Conservation (phyloP, 1,284 basidiomycete species). For the Ustilago loliicola region DNA sequence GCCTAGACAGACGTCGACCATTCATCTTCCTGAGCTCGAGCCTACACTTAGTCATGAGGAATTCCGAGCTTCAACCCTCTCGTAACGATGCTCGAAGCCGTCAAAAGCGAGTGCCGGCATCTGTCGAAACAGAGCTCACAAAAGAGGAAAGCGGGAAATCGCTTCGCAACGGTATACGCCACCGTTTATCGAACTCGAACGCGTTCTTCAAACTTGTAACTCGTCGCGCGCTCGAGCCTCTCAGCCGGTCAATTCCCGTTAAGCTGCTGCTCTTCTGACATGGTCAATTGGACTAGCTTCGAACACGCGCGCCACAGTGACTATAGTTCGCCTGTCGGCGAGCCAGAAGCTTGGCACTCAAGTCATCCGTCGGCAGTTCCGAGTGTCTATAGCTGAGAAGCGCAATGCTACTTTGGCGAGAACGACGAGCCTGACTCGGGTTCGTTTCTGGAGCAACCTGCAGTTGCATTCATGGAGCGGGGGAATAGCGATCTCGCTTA, state of each 20-base stretch:
- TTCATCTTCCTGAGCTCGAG: neutral
- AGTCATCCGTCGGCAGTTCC: neutral
- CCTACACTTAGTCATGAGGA: no score
- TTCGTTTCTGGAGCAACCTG: conserved; percentile 4
- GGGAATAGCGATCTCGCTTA: conserved; percentile 18
- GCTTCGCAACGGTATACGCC: neutral
- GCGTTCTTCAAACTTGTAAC: conserved; percentile 2
- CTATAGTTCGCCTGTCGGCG: neutral
- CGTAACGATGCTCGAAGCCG: neutral
- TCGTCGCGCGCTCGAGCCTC: neutral
- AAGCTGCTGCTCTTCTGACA: neutral
- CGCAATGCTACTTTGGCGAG: neutral
- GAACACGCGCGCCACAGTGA: neutral
- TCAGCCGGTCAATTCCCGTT: conserved; percentile 4
- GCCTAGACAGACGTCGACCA: neutral
- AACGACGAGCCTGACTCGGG: conserved; percentile 1
- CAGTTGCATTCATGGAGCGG: conserved; percentile 10
- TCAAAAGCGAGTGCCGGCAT: conserved; percentile 11
- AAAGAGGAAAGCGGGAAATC: conserved; percentile 5
- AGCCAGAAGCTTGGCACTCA: neutral
- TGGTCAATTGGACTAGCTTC: neutral
- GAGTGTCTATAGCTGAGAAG: neutral
- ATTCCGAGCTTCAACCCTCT: neutral
- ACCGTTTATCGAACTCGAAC: conserved; percentile 4
- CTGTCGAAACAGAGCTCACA: neutral